Evolutionary conservation across 2,329 filamentous ascomycete genomes (phyloP).

Genomic region (Hymenoscyphus repandus): DNA sequence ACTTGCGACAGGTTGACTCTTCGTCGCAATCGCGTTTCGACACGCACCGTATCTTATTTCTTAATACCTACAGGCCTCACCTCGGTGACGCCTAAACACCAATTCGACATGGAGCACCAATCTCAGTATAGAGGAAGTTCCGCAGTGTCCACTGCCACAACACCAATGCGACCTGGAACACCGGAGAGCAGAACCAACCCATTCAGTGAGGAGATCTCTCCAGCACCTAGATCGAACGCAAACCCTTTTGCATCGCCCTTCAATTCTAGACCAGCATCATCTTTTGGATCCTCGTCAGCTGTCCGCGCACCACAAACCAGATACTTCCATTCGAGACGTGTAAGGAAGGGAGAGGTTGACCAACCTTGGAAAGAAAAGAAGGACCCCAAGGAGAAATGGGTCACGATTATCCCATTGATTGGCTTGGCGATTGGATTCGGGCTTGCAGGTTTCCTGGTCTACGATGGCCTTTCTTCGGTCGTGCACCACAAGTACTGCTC

Average conservation of each 20-base stretch:
- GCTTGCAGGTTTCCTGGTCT: constrained; percentile 67
- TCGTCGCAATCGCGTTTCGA: neutral
- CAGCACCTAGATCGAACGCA: constrained; percentile 13
- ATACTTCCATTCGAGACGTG: constrained; percentile 38
- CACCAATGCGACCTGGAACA: constrained; percentile 34
- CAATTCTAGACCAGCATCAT: constrained; percentile 38
- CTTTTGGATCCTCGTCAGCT: constrained; percentile 37
- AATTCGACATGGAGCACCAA: constrained; percentile 1
- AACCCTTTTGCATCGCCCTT: constrained; percentile 34
- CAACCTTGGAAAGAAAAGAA: constrained; percentile 72
- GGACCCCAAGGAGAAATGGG: constrained; percentile 80
- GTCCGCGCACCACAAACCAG: constrained; percentile 24
- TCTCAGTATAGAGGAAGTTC: constrained; percentile 6
- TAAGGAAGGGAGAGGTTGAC: constrained; percentile 67
- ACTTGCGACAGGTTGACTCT: constrained; percentile 4
- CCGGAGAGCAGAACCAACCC: constrained; percentile 31
- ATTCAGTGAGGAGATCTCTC: constrained; percentile 27
- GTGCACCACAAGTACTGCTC: constrained; percentile 61
- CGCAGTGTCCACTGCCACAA: constrained; percentile 30
- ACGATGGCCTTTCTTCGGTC: constrained; percentile 67
- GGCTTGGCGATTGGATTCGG: constrained; percentile 65
- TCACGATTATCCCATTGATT: constrained; percentile 71
- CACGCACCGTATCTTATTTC: neutral
- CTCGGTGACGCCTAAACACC: neutral
- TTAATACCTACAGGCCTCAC: neutral